Evolutionary conservation across 331 rosid genomes (phyloP).

Genomic region (Acacia concinna): DNA sequence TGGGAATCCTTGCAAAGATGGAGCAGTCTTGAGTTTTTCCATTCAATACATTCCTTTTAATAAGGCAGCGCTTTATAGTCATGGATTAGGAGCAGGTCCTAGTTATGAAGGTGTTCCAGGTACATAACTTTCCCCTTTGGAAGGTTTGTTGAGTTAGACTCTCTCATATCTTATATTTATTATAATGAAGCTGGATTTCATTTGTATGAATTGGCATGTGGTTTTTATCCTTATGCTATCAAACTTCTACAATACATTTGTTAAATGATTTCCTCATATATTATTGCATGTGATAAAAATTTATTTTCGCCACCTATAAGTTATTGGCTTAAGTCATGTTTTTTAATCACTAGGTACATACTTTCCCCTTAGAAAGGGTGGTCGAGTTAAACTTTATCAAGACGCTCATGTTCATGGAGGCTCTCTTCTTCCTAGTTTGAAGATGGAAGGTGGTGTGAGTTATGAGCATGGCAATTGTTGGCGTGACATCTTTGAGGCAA

Average conservation of each 20-base stretch:
- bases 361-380: conserved; percentile 79
- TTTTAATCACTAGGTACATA: conserved; percentile 53
- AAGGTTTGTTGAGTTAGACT: conserved; percentile 45
- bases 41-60: conserved; percentile 65
- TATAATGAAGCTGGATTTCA: neutral
- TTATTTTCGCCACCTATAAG: neutral
- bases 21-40: conserved; percentile 61
- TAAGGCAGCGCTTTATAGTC: conserved; percentile 39
- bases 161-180: neutral
- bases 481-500: conserved; percentile 70
- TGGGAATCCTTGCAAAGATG: conserved; percentile 67
- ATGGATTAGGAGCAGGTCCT: conserved; percentile 53
- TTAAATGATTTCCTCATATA: neutral
- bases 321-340: neutral
- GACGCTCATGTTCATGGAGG: conserved; percentile 75
- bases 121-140: conserved; percentile 78
- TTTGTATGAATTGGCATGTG: neutral
- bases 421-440: conserved; percentile 55
- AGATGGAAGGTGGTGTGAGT: conserved; percentile 45
- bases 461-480: conserved; percentile 68
- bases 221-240: no score
- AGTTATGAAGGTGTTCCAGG: conserved; percentile 66
- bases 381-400: conserved; percentile 77
- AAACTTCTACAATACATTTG: neutral
- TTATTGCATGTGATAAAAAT: no score